Percentiles rank a stretch among this genome's conserved stretches.
Evolutionary conservation across 768 basidiomycete species (phyloP).

Genomic region (Rubroboletus satanas): DNA sequence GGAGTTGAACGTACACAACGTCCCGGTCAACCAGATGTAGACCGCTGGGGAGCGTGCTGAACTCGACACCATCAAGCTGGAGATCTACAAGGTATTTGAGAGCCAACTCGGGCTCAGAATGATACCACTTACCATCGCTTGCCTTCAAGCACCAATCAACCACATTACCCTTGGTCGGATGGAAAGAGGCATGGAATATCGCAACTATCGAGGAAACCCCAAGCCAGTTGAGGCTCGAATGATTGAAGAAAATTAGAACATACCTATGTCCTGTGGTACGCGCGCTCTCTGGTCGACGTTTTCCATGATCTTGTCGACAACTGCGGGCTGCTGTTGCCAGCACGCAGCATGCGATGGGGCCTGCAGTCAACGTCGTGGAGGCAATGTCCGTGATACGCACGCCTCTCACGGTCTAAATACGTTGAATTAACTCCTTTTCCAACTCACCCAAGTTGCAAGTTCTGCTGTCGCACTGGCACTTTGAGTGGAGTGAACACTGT

Average conservation of each 20-base stretch:
- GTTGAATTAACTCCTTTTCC: slow-evolving; percentile 19
- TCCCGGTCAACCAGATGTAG: slow-evolving; percentile 77
- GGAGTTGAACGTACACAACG: slow-evolving; percentile 56
- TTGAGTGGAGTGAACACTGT: neutral
- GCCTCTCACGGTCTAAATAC: slow-evolving; percentile 28
- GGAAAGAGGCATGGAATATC: slow-evolving; percentile 82
- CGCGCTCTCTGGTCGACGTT: slow-evolving; percentile 29
- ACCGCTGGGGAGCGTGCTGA: slow-evolving; percentile 77
- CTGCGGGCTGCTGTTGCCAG: slow-evolving; percentile 23
- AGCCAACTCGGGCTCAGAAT: neutral
- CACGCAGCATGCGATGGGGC: slow-evolving; percentile 17
- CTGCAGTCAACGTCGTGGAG: slow-evolving; percentile 18
- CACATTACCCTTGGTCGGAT: slow-evolving; percentile 76
- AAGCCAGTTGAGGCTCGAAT: neutral
- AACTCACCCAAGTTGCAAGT: neutral
- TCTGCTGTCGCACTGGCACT: neutral
- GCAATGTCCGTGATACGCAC: slow-evolving; percentile 16
- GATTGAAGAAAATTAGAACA: slow-evolving; percentile 5
- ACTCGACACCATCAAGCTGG: slow-evolving; percentile 69
- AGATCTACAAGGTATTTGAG: slow-evolving; percentile 43
- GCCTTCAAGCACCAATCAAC: slow-evolving; percentile 78
- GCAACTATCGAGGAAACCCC: slow-evolving; percentile 46
- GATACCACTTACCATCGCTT: slow-evolving; percentile 49
- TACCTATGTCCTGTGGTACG: slow-evolving; percentile 55
- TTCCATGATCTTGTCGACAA: slow-evolving; percentile 22